phyloP scores from a whole-genome alignment of 176 grass and related monocot genomes.

The Urochloa ruziziensis region DNA sequence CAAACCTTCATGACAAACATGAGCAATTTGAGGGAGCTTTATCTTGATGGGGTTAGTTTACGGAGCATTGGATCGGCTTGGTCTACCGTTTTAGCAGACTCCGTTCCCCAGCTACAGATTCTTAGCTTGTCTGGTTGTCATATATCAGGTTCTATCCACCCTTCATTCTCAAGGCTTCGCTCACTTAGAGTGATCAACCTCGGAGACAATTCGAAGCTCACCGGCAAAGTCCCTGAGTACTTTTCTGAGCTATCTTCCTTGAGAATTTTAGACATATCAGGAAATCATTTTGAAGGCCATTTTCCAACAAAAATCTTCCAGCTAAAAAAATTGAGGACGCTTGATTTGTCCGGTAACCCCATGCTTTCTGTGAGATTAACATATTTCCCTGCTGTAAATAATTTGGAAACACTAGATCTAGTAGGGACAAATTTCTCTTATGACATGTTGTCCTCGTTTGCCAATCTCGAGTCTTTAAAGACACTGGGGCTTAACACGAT shows the following conservation, averaged over 20 bases:
- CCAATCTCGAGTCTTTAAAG: background rate
- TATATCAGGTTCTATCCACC: constrained; percentile 7
- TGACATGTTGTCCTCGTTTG: background rate
- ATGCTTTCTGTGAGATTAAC: constrained; percentile 9
- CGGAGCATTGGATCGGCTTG: background rate
- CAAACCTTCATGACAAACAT: constrained; percentile 1
- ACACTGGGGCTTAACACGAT: background rate
- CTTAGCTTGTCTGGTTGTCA: background rate
- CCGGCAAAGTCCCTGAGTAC: background rate
- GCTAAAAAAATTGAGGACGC: background rate
- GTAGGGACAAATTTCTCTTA: background rate
- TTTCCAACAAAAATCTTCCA: constrained; percentile 29
- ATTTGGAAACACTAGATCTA: background rate
- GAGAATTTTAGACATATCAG: background rate
- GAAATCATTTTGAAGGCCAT: background rate
- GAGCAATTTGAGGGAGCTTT: constrained; percentile 30
- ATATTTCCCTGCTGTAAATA: background rate
- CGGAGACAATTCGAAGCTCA: background rate
- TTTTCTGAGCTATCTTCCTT: constrained; percentile 13
- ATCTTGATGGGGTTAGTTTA: background rate
- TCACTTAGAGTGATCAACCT: background rate
- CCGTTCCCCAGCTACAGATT: constrained; percentile 4
- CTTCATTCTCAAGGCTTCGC: constrained; percentile 6
- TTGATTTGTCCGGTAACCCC: background rate
- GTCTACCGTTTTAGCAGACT: constrained; percentile 4